Percentiles rank a stretch among this genome's conserved stretches.
Evolutionary conservation across 306 rosid genomes (phyloP).

Genomic region (Cucumis cinereus): DNA sequence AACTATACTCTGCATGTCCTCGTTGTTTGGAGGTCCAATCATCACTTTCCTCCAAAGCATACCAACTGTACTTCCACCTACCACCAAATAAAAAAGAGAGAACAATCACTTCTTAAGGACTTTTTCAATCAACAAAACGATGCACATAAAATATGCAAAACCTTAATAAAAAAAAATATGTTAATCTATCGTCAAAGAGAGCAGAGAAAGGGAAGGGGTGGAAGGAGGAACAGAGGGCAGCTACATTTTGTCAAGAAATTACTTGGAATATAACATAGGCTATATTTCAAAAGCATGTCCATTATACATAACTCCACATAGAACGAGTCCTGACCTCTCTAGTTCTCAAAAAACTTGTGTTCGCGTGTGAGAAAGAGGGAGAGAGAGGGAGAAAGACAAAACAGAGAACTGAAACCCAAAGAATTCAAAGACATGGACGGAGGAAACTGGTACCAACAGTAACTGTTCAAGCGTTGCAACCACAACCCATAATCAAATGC

Average conservation of each 20-base stretch:
- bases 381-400: neutral
- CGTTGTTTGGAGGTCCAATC: constrained; percentile 40
- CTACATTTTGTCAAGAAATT: neutral
- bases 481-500: neutral
- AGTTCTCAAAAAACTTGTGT: neutral
- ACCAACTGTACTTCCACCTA: constrained; percentile 53
- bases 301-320: neutral
- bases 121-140: neutral
- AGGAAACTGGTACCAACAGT: neutral
- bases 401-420: neutral
- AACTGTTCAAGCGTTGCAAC: neutral
- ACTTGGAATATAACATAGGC: neutral
- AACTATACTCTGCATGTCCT: constrained; percentile 54
- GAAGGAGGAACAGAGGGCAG: neutral
- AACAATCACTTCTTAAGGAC: neutral
- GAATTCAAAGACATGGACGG: neutral
- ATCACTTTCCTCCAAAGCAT: constrained; percentile 74
- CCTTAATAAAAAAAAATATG: neutral
- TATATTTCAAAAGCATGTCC: neutral
- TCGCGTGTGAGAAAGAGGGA: no score
- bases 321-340: neutral
- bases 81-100: constrained; percentile 5
- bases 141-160: neutral
- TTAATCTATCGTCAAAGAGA: neutral
- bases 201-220: neutral